A percentile compares a stretch with the other conserved stretches of the same genome.
Evolutionary conservation across 192 early-diverging fungal species (phyloP).

Genomic region (Mortierella hygrophila): DNA sequence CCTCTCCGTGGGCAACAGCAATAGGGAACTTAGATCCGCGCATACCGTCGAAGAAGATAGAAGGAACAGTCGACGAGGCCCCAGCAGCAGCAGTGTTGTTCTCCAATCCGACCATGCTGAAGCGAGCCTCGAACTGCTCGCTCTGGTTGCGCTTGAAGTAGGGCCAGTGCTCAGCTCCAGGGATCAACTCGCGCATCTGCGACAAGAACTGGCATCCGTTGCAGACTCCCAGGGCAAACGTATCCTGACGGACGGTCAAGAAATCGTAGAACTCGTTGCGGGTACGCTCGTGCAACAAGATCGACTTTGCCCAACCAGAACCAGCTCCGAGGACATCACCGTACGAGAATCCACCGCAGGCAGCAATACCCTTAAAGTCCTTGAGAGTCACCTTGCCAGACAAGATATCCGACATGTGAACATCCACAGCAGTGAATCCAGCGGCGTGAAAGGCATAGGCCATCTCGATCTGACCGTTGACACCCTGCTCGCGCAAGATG

Average conservation of each 20-base stretch:
- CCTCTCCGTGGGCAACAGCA: constrained; percentile 98
- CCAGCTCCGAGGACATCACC: constrained; percentile 99
- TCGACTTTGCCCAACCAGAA: constrained; percentile 95
- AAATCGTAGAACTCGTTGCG: constrained; percentile 83
- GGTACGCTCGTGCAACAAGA: constrained; percentile 79
- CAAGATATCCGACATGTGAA: constrained; percentile 98
- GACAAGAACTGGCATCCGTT: constrained; percentile 99
- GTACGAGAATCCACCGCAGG: constrained; percentile 98
- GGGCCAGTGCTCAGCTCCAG: constrained; percentile 92
- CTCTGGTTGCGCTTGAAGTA: constrained; percentile 91
- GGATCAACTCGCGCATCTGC: constrained; percentile 87
- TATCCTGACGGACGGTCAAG: constrained; percentile 85
- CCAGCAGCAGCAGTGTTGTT: constrained; percentile 19
- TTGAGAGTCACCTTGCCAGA: constrained; percentile 69
- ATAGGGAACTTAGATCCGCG: constrained; percentile 90
- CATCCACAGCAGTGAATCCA: constrained; percentile 95
- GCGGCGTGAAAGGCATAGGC: constrained; percentile 93
- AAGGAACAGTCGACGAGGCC: constrained; percentile 29
- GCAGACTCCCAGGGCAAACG: constrained; percentile 97
- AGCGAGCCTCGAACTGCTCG: constrained; percentile 97
- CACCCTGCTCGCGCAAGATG: constrained; percentile 97
- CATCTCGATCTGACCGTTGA: constrained; percentile 96
- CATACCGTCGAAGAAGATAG: constrained; percentile 95
- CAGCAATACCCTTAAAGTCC: constrained; percentile 89
- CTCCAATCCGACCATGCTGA: constrained; percentile 80